Percentiles rank a stretch among this genome's conserved stretches.
Conservation (phyloP, 1,284 basidiomycete species). For the Ustilago curta region DNA sequence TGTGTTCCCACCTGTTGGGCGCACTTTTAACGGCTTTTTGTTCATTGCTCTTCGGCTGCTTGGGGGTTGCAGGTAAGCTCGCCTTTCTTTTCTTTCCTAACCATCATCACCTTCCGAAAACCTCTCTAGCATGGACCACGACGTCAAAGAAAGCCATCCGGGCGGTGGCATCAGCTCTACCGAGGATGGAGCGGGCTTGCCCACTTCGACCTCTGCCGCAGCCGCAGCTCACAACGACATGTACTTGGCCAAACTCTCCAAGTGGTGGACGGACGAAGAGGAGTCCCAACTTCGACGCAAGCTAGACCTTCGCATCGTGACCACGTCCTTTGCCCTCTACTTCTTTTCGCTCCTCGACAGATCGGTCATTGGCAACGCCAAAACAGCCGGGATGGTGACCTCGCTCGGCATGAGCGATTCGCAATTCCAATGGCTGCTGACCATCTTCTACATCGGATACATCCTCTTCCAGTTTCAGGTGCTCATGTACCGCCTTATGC, state of each 20-base stretch:
- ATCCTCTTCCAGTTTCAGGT: conserved; percentile 58
- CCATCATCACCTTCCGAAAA: not conserved
- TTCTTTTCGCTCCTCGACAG: conserved; percentile 48
- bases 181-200: not conserved
- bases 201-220: not conserved
- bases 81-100: not conserved
- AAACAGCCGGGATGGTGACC: conserved; percentile 55
- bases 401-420: conserved; percentile 47
- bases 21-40: no score
- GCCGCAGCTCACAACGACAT: conserved; percentile 7
- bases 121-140: conserved; percentile 4
- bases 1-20: no score
- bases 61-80: not conserved
- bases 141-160: not conserved
- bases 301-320: conserved; percentile 51
- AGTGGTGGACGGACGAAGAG: conserved; percentile 60
- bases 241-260: conserved; percentile 26
- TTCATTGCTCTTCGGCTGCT: no score
- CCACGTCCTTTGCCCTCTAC: conserved; percentile 40
- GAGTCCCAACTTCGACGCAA: conserved; percentile 47
- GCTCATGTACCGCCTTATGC: conserved; percentile 58
- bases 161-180: not conserved
- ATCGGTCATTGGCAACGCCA: conserved; percentile 57
- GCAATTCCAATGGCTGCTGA: conserved; percentile 64
- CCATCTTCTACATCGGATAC: conserved; percentile 62